These are phyloP conservation scores for Xylaria sp. DNA, from an alignment of 2,329 filamentous ascomycete genomes.

Conservation along the genomic window DNA sequence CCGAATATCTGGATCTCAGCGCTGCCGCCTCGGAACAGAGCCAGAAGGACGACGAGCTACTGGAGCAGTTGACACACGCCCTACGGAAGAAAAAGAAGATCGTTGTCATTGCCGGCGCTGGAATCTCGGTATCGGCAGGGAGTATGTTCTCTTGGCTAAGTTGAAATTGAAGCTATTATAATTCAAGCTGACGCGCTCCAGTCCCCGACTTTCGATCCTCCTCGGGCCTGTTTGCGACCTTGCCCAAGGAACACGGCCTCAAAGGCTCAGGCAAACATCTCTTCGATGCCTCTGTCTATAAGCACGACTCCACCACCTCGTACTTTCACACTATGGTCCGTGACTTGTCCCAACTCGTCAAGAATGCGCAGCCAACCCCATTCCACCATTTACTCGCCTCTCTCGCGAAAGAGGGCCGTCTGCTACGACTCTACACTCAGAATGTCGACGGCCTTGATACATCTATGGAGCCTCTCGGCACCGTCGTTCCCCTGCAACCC, in stretches of 20 bases:
- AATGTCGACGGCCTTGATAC: slow-evolving; percentile 98
- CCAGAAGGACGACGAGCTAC: slow-evolving; percentile 65
- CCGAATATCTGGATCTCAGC: slow-evolving; percentile 81
- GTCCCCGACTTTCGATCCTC: slow-evolving; percentile 96
- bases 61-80: slow-evolving; percentile 77
- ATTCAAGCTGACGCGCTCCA: slow-evolving; percentile 50
- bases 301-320: slow-evolving; percentile 86
- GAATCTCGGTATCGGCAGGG: slow-evolving; percentile 96
- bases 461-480: slow-evolving; percentile 80
- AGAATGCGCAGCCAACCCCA: slow-evolving; percentile 80
- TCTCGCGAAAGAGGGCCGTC: slow-evolving; percentile 84
- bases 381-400: slow-evolving; percentile 96
- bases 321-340: slow-evolving; percentile 98
- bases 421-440: slow-evolving; percentile 92
- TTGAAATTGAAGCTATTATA: slow-evolving; percentile 31
- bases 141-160: slow-evolving; percentile 52
- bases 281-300: slow-evolving; percentile 98
- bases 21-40: slow-evolving; percentile 59
- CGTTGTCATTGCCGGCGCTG: slow-evolving; percentile 93
- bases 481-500: slow-evolving; percentile 79
- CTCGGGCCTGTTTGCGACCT: slow-evolving; percentile 85
- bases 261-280: slow-evolving; percentile 94
- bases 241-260: slow-evolving; percentile 87
- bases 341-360: slow-evolving; percentile 82
- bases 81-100: slow-evolving; percentile 94